These are phyloP conservation scores for Punica granatum DNA, from an alignment of 345 rosid species.

Conservation along the genomic window DNA sequence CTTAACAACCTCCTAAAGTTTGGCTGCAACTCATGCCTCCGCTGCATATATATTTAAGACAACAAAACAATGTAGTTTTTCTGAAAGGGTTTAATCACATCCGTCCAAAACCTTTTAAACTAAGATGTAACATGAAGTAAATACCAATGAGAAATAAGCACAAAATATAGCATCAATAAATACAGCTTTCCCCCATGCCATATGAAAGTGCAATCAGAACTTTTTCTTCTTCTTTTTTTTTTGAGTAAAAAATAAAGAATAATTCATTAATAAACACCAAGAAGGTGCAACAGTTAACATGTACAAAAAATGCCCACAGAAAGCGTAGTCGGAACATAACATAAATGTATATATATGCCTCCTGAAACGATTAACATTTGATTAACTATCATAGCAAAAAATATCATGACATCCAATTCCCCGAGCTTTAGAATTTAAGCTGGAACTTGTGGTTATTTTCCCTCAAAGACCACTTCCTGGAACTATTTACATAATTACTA, in stretches of 20 bases:
- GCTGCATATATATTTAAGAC: constrained; percentile 38
- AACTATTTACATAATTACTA: neutral
- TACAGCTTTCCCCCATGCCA: neutral
- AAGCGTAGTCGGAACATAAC: neutral
- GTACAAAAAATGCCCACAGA: too few species aligned
- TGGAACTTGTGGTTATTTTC: neutral
- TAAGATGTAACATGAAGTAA: neutral
- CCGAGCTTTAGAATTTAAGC: neutral
- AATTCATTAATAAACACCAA: too few species aligned
- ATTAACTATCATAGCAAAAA: neutral
- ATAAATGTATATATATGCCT: neutral
- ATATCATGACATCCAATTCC: neutral
- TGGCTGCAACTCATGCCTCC: constrained; percentile 55
- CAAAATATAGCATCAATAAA: neutral
- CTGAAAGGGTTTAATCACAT: neutral
- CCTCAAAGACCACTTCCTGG: neutral
- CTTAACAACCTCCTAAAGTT: constrained; percentile 65
- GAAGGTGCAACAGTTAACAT: too few species aligned
- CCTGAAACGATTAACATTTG: neutral
- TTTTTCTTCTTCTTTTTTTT: too few species aligned
- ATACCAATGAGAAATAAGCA: neutral
- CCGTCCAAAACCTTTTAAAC: neutral
- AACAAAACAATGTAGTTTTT: neutral
- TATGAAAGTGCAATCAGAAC: neutral
- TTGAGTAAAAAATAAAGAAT: too few species aligned